A percentile compares a stretch with the other conserved stretches of the same genome.
phyloP scores from a whole-genome alignment of 1,139 yeast genomes.

The Hyphopichia burtonii region DNA sequence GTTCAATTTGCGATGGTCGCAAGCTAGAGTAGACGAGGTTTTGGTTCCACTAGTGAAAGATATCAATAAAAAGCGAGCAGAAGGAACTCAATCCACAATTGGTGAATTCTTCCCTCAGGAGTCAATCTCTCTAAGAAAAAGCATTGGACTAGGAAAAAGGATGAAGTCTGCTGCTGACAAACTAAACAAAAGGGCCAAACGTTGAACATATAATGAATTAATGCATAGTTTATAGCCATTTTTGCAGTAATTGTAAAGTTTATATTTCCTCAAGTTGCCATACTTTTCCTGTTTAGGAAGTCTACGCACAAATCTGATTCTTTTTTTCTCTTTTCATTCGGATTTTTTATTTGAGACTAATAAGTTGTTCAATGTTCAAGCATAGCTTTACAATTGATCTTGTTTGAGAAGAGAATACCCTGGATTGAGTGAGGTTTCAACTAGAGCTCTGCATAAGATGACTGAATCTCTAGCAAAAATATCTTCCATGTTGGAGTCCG shows the following conservation, averaged over 20 bases:
- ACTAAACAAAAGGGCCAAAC: slow-evolving; percentile 27
- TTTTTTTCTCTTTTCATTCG: not conserved
- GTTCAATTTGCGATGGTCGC: slow-evolving; percentile 80
- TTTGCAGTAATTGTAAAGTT: too few species aligned
- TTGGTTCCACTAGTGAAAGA: slow-evolving; percentile 85
- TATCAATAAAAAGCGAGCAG: slow-evolving; percentile 59
- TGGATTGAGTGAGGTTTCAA: not conserved
- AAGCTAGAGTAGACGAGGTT: slow-evolving; percentile 74
- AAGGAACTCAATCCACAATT: slow-evolving; percentile 56
- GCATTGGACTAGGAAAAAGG: slow-evolving; percentile 55
- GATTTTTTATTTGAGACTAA: not conserved
- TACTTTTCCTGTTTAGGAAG: slow-evolving; percentile 9
- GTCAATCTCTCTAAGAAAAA: slow-evolving; percentile 42
- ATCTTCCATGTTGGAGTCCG: slow-evolving; percentile 66
- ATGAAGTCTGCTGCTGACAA: slow-evolving; percentile 57
- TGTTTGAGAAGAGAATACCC: too few species aligned
- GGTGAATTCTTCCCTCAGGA: slow-evolving; percentile 61
- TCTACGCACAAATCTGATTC: slow-evolving; percentile 4
- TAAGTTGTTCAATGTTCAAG: not conserved
- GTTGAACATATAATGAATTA: not conserved
- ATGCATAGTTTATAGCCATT: too few species aligned
- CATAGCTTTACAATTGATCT: not conserved
- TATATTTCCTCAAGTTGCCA: not conserved
- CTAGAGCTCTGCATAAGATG: slow-evolving; percentile 19
- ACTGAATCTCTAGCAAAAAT: slow-evolving; percentile 42